Conservation (phyloP, 2,329 filamentous ascomycete species). For the Diaporthe destruens region DNA sequence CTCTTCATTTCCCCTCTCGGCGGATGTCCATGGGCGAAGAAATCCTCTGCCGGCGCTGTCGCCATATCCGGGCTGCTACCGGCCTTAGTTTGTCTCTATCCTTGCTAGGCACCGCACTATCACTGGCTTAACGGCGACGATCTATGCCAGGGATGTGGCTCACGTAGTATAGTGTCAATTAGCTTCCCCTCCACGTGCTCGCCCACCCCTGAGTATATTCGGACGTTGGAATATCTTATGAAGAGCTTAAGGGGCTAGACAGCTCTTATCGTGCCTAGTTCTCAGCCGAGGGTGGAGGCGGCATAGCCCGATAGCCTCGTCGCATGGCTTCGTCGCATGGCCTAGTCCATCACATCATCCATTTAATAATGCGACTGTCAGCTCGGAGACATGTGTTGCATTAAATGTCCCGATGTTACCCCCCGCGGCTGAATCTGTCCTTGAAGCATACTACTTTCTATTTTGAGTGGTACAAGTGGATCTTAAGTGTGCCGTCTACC, state of each 20-base stretch:
- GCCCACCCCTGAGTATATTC: slow-evolving; percentile 6
- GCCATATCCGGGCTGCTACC: slow-evolving; percentile 24
- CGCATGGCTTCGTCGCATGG: slow-evolving; percentile 16
- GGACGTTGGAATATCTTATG: slow-evolving; percentile 6
- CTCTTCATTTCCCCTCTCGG: slow-evolving; percentile 23
- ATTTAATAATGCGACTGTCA: slow-evolving; percentile 10
- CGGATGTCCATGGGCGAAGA: slow-evolving; percentile 4
- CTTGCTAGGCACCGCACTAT: slow-evolving; percentile 17
- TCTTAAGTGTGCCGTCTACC: not conserved
- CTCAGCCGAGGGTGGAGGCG: not conserved
- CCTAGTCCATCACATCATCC: slow-evolving; percentile 13
- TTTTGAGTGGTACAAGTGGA: not conserved
- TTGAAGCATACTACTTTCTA: slow-evolving; percentile 8
- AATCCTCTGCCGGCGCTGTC: slow-evolving; percentile 23
- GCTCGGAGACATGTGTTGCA: slow-evolving; percentile 16
- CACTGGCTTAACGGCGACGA: slow-evolving; percentile 27
- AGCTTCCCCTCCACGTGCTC: slow-evolving; percentile 24
- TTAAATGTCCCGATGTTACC: slow-evolving; percentile 13
- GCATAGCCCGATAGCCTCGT: not conserved
- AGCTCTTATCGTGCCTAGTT: not conserved
- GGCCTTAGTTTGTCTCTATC: slow-evolving; percentile 1
- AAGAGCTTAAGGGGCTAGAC: slow-evolving; percentile 14
- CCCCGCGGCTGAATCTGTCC: slow-evolving; percentile 2
- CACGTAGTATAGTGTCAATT: slow-evolving; percentile 26
- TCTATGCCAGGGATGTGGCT: slow-evolving; percentile 8